Base-by-base conservation (phyloP, 2,329 filamentous ascomycete species). In the Calonectria ilicicola region DNA sequence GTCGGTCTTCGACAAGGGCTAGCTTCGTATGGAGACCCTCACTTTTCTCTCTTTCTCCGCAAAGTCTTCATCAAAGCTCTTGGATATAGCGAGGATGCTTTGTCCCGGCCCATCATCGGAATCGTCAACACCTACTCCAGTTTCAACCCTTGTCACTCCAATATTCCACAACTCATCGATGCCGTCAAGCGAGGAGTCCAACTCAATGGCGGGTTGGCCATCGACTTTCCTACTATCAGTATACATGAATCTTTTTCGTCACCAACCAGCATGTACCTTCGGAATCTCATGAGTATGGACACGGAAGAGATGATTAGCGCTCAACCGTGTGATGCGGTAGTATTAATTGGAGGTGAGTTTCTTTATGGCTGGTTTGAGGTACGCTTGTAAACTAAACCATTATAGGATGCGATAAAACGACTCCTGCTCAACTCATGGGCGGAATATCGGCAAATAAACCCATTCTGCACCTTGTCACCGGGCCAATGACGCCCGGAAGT, bases 1-100 rank as follows among this genome's bases (percentile, higher is more conserved):
- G 53, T 58, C 32, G 53, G 53, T 17, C 53, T 58, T 17, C 29
- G 53, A 26, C 53, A 58, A 14, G 53, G 53, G n/a, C 32, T 58
- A 5, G 32, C 51, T 8, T 58, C 53, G 0, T 58, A 58, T 23
- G 53, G n/a, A 32, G 53, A 58, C 2, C n/a, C 53, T 23, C 32
- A 58, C 15, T 58, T 58, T 21, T 58, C 53, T 17, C 53, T 58
- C 14, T 58, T 58, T 40, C 53, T 58, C n/a, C 53, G 53, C 32
- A 58, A 58, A 40, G 53, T 58, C 32, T 58, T 58, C 32, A 58
- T 58, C 32, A 58, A 58, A 23, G 53, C 53, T 15, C 53, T 58
- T 21, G 53, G 53, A 14, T 58, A 58, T 32, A 58, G 53, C 32
- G 53, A 58, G 6, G 53, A 58, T 40, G 53, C 53, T 8, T 40